phyloP scores from a whole-genome alignment of 352 stramenopile genomes.

The Plasmopara viticola region DNA sequence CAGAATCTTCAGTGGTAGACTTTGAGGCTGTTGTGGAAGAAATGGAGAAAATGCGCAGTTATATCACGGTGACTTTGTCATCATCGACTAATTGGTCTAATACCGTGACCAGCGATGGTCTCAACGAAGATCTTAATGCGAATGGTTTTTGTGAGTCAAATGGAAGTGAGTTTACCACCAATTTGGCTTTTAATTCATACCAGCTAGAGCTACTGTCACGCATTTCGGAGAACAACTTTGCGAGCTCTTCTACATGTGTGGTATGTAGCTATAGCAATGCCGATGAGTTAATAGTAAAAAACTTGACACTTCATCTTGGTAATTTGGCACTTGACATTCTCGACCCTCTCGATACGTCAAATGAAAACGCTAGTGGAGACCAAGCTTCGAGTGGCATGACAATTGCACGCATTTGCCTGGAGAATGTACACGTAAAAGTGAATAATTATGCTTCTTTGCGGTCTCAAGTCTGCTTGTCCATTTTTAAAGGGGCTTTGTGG shows the following conservation, averaged over 20 bases:
- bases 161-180: background rate
- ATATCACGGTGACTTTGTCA: slow-evolving; percentile 32
- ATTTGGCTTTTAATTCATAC: slow-evolving; percentile 43
- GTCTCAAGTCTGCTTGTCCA: slow-evolving; percentile 40
- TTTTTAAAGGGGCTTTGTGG: slow-evolving; percentile 38
- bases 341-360: slow-evolving; percentile 15
- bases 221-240: slow-evolving; percentile 59
- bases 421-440: slow-evolving; percentile 30
- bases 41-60: slow-evolving; percentile 46
- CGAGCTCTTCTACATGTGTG: slow-evolving; percentile 8
- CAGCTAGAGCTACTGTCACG: slow-evolving; percentile 60
- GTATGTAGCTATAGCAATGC: slow-evolving; percentile 4
- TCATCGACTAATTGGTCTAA: slow-evolving; percentile 33
- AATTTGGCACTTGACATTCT: slow-evolving; percentile 36
- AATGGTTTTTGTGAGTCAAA: background rate
- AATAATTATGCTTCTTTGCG: slow-evolving; percentile 44
- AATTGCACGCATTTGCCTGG: slow-evolving; percentile 40
- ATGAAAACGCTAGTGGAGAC: background rate
- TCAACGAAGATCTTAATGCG: background rate
- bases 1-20: slow-evolving; percentile 20
- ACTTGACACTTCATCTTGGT: slow-evolving; percentile 41
- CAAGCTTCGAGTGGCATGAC: slow-evolving; percentile 12
- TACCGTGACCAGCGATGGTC: background rate
- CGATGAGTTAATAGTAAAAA: slow-evolving; percentile 40
- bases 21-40: slow-evolving; percentile 45